Percentiles rank a stretch among this genome's conserved stretches.
phyloP scores from a whole-genome alignment of 148 eudicot genomes.

The Amaranthus hypochondriacus region DNA sequence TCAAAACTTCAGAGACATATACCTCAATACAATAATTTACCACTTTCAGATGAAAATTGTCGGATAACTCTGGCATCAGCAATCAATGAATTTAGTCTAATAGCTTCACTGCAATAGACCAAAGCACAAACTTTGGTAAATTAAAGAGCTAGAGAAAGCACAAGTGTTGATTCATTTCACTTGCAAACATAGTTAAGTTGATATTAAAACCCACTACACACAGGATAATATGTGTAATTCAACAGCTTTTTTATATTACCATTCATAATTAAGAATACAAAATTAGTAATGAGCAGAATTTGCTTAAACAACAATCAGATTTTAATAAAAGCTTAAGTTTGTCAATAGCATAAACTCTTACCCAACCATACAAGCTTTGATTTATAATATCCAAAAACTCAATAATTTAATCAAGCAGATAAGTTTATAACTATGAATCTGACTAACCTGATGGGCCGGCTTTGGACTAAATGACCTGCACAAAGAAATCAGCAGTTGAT shows the following conservation, averaged over 20 bases:
- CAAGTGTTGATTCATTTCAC: neutral
- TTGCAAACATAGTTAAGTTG: too few species aligned
- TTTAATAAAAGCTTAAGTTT: too few species aligned
- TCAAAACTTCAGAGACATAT: neutral
- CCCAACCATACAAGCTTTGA: too few species aligned
- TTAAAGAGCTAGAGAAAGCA: neutral
- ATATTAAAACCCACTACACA: too few species aligned
- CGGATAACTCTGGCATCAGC: neutral
- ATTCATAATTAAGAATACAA: too few species aligned
- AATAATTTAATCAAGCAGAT: neutral
- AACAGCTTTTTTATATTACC: too few species aligned
- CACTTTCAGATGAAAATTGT: conserved; percentile 19
- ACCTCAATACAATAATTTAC: neutral
- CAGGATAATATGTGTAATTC: too few species aligned
- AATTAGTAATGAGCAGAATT: too few species aligned
- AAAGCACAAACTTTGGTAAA: neutral
- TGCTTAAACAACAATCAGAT: too few species aligned
- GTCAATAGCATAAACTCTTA: too few species aligned
- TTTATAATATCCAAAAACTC: too few species aligned
- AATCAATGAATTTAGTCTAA: neutral
- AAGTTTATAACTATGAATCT: neutral
- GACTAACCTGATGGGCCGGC: conserved; percentile 22
- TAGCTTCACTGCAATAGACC: conserved; percentile 7
- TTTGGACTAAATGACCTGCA: conserved; percentile 23
- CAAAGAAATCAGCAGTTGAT: neutral